Conservation (phyloP, 2,329 filamentous ascomycete genomes). For the Acrocalymma vagum region DNA sequence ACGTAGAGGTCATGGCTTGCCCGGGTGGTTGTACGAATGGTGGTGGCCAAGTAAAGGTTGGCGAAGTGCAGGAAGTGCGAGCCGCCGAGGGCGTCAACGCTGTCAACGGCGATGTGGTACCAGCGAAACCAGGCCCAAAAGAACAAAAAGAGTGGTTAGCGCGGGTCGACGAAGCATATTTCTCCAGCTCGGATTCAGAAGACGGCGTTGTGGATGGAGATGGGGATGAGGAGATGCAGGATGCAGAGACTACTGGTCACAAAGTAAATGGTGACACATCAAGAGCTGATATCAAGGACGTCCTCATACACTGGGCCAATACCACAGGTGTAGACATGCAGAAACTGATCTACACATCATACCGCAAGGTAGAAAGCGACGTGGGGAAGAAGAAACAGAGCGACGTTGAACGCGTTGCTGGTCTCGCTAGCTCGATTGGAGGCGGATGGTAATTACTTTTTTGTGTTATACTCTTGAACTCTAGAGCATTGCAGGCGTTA, state of each 20-base stretch:
- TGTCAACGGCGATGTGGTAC: constrained; percentile 36
- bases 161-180: constrained; percentile 76
- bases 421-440: constrained; percentile 88
- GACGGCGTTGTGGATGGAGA: constrained; percentile 42
- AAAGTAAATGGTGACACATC: constrained; percentile 72
- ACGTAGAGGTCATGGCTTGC: constrained; percentile 98
- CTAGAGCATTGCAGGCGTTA: too few relatives aligned
- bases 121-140: constrained; percentile 70
- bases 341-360: constrained; percentile 84
- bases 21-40: constrained; percentile 99
- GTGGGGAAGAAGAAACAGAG: constrained; percentile 74
- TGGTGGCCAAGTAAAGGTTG: constrained; percentile 91
- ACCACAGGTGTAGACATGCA: constrained; percentile 75
- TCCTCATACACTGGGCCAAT: constrained; percentile 78
- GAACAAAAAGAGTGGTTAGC: constrained; percentile 78
- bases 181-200: constrained; percentile 69
- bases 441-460: constrained; percentile 80
- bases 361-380: constrained; percentile 91
- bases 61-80: constrained; percentile 69
- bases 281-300: constrained; percentile 69
- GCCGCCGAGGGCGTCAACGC: constrained; percentile 39
- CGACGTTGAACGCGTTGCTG: constrained; percentile 83
- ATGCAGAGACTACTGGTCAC: constrained; percentile 15
- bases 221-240: constrained; percentile 47
- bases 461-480: too few relatives aligned